Evolutionary conservation across 2,329 filamentous ascomycete species (phyloP).

Genomic region (Aspergillus spinulosporus): DNA sequence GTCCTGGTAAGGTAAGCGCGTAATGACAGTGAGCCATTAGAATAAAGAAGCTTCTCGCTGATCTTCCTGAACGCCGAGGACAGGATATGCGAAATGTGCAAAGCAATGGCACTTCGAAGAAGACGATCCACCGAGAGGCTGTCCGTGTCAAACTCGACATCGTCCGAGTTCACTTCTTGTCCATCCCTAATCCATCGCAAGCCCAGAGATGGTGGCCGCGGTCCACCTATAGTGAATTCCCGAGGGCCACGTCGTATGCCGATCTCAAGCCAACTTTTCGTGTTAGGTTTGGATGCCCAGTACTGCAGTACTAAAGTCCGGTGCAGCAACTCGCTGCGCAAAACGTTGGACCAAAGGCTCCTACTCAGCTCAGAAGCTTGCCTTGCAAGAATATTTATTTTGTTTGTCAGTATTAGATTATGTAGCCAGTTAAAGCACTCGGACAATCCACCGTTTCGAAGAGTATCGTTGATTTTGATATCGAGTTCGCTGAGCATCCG

Average conservation of each 20-base stretch:
- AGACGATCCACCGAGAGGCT: slow-evolving; percentile 72
- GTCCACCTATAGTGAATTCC: slow-evolving; percentile 21
- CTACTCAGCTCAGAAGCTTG: slow-evolving; percentile 72
- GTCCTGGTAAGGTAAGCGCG: slow-evolving; percentile 58
- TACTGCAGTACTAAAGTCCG: slow-evolving; percentile 86
- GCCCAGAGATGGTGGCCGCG: slow-evolving; percentile 34
- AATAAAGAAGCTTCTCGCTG: slow-evolving; percentile 60
- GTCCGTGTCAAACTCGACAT: slow-evolving; percentile 66
- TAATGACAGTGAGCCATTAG: slow-evolving; percentile 59
- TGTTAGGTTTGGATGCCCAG: slow-evolving; percentile 70
- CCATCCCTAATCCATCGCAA: slow-evolving; percentile 82
- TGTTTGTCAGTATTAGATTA: slow-evolving; percentile 84
- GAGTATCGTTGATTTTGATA: slow-evolving; percentile 66
- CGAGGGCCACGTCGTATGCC: slow-evolving; percentile 56
- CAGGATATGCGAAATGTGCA: slow-evolving; percentile 72
- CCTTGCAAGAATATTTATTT: slow-evolving; percentile 76
- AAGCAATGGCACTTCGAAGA: slow-evolving; percentile 71
- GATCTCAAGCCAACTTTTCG: slow-evolving; percentile 89
- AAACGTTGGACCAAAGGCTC: slow-evolving; percentile 72
- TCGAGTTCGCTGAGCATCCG: slow-evolving; percentile 68
- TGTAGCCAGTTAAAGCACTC: slow-evolving; percentile 87
- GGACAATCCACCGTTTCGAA: slow-evolving; percentile 68
- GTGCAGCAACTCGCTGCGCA: slow-evolving; percentile 79
- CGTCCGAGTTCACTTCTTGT: slow-evolving; percentile 68
- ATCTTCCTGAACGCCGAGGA: slow-evolving; percentile 65